Base-by-base conservation (phyloP, 768 basidiomycete genomes). In the Mycena leptocephala region DNA sequence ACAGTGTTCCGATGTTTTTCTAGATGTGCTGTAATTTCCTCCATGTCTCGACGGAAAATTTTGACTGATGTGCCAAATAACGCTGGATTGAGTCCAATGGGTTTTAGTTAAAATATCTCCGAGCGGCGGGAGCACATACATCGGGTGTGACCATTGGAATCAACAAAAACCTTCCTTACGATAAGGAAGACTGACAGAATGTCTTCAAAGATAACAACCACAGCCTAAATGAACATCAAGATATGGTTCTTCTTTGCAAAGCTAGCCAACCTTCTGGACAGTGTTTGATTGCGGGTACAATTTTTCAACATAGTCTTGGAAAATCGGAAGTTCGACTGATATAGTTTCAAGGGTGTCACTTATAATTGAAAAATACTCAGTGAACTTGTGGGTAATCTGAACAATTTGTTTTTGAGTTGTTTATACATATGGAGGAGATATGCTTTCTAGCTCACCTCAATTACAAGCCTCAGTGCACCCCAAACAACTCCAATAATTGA, bases 331-430 rank as follows among this genome's bases (percentile, higher is more conserved):
- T 51, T 76, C 75, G 30, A 76, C 55, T 16, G 75, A 71, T 48
- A 76, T 76, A 18, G 63, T 72, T 62, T 76, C 75, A 11, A 76
- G 59, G 14, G 70, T 76, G 28, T 76, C 70, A 24, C 63, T 61
- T 30, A 76, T 71, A 35, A 76, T 35, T 3, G 64, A 26, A 28
- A 76, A 76, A 46, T 67, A 51, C 37, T 76, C 70, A 2, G 70
- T 68, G 37, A 71, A 76, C 24, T 48, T 71, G 56, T 72, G 69
- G 1, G 75, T 71, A 32, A 76, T 41, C 74, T 76, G 20, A 26
- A 22, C 20, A 24, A 6, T 13, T 32, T n/a, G n/a, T n/a, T n/a
- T n/a, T 33, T 37, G 6, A 70, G 55, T 5, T 26, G 9, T 39
- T 43, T 5, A 16, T 10, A 14, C 2, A 43, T 14, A 37, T n/a